Evolutionary conservation across 768 basidiomycete genomes (phyloP), one percentile per base, ranked within the genome.

Genomic region (Phylloporus sp.): DNA sequence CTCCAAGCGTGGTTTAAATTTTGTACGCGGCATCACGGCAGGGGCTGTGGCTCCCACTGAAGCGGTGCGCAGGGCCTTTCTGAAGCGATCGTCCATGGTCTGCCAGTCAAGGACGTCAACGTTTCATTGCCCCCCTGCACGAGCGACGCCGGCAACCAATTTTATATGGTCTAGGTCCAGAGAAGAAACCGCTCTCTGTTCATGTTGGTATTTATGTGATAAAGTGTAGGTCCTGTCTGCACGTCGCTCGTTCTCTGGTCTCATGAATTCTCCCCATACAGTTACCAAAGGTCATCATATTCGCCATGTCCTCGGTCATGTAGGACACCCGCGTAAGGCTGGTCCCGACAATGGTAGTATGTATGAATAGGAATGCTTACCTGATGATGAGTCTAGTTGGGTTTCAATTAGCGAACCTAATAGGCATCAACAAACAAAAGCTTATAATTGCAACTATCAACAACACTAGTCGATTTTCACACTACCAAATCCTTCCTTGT

Each of bases 401-500:
- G 65, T 66, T 66, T 68, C 66, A 66, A 66, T 67, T 52, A 63
- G 43, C 41, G 61, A 65, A 44, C 64, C 64, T 57, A 66, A 66
- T 66, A 66, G 60, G 44, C 34, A 68, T 68, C 64, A 66, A 66
- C 66, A 66, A 66, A 66, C 66, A 64, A 66, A 58, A 62, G 64
- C 66, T 66, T 66, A 66, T 66, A 66, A 66, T 64, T 57, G 62
- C 64, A 66, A 47, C 54, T 52, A 64, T 67, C 67, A 67, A 69
- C 67, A 69, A 63, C 46, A 47, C 52, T 65, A 66, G 61, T 64
- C 46, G 50, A 68, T 64, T 69, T 69, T 69, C 67, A 59, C 59
- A 63, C 63, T 67, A 69, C 61, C 61, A 67, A 69, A 55, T 48
- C 59, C 64, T 65, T 60, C 60, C 61, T 72, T 71, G 64, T 64